Evolutionary conservation across 2,329 filamentous ascomycete genomes (phyloP), one percentile per base, ranked within the genome.

Genomic region (Ascochyta clinopodiicola): DNA sequence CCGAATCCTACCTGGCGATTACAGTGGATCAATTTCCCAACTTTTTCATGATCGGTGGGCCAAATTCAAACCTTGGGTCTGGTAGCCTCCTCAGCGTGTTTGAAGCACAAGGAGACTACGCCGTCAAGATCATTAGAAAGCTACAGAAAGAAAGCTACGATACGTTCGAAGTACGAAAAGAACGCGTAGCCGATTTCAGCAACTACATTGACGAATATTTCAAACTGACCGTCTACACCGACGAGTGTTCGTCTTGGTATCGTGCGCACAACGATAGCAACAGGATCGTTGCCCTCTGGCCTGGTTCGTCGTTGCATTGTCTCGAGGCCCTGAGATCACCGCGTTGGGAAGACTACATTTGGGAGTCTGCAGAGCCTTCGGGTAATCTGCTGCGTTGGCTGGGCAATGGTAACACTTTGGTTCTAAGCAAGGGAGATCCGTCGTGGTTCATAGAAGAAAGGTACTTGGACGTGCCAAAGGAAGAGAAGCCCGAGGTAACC

Each of bases 181-280:
- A 24, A 24, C 22, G 22, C 22, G 22, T 24, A 24, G 22, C 22
- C 22, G 22, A 24, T n/a, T 75, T 75, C 19, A 61, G 51, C 0
- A 63, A 63, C 36, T 71, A 72, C 39, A 67, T 67, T 4, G 71
- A 75, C 54, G 58, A 56, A 8, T 75, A 75, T 48, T 75, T 75
- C 42, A 54, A 66, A 39, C 57, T 59, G 5, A 75, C 73, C 0
- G 72, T 75, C 12, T 74, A 72, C 25, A 53, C 44, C 4, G 72
- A 74, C 9, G 67, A 74, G 32, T 75, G 73, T 37, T 56, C 58
- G n/a, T 72, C 70, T 40, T 75, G 73, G 73, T 75, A 75, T 48
- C 43, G 43, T 7, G 39, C 39, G 39, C 39, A 43, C 15, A 19
- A 8, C 39, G 70, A 72, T 56, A 69, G 69, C 25, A 60, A 63